These are phyloP conservation scores for Cystofilobasidium ferigula DNA, from an alignment of 768 basidiomycete species.

Conservation along the genomic window DNA sequence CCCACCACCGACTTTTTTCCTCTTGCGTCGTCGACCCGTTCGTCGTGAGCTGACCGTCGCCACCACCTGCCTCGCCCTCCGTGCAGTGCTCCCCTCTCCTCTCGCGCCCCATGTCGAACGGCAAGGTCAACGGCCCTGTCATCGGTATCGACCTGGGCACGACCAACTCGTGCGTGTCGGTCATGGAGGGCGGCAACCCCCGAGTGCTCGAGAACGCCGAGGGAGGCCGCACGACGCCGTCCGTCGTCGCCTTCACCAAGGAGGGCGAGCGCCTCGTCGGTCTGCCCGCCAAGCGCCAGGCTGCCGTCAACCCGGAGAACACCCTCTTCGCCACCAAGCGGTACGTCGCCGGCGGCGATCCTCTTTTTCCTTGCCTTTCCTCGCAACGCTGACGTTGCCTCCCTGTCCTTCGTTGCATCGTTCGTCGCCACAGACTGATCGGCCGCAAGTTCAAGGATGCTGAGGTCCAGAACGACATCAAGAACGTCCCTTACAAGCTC, in stretches of 20 bases:
- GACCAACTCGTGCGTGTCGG: conserved; percentile 54
- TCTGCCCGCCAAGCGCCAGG: conserved; percentile 92
- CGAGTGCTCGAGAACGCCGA: conserved; percentile 96
- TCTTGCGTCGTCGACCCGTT: not conserved
- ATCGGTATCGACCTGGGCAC: conserved; percentile 93
- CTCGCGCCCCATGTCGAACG: conserved; percentile 23
- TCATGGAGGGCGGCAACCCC: conserved; percentile 91
- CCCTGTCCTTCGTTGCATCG: not conserved
- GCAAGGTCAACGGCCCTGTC: conserved; percentile 76
- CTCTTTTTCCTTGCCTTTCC: not conserved
- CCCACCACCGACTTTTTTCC: not conserved
- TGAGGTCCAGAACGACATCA: conserved; percentile 83
- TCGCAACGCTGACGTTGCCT: too few relatives aligned
- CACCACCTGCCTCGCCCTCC: too few relatives aligned
- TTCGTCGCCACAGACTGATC: conserved; percentile 45
- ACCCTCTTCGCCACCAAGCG: conserved; percentile 50
- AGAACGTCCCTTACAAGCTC: conserved; percentile 50
- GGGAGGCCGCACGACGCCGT: conserved; percentile 94
- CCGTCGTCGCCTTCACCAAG: conserved; percentile 96
- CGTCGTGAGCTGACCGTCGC: not conserved
- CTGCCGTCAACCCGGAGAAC: conserved; percentile 87
- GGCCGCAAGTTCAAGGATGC: conserved; percentile 85
- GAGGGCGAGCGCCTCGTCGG: conserved; percentile 94
- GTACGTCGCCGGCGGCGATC: not conserved
- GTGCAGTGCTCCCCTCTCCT: not conserved